Conservation (phyloP, 1,284 basidiomycete genomes). For the Mycosarcoma mackinlayi region DNA sequence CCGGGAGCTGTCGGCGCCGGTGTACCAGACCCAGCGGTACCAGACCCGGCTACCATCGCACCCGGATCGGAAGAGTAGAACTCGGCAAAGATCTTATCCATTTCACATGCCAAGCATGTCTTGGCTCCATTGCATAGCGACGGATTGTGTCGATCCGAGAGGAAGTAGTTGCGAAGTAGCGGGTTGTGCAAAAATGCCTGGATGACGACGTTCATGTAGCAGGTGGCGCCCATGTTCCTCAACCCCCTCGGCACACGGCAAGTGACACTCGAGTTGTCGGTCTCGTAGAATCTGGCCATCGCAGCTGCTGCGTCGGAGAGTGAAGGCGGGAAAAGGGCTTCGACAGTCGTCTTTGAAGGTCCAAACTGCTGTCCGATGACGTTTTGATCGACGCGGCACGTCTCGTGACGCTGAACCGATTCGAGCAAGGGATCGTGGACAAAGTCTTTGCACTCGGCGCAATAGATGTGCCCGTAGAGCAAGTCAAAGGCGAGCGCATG, state of each 20-base stretch:
- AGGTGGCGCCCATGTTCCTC: slow-evolving; percentile 92
- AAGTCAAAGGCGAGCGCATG: slow-evolving; percentile 59
- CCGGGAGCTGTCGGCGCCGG: slow-evolving; percentile 67
- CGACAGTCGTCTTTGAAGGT: slow-evolving; percentile 16
- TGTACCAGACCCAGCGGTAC: slow-evolving; percentile 69
- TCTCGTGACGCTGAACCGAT: slow-evolving; percentile 36
- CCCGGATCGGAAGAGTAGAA: slow-evolving; percentile 63
- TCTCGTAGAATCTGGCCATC: slow-evolving; percentile 27
- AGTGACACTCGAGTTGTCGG: slow-evolving; percentile 22
- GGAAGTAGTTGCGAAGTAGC: slow-evolving; percentile 86
- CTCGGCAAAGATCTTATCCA: slow-evolving; percentile 90
- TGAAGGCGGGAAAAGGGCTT: slow-evolving; percentile 19
- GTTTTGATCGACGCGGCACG: slow-evolving; percentile 22
- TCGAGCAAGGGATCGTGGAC: slow-evolving; percentile 62
- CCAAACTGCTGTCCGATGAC: slow-evolving; percentile 32
- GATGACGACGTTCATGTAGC: slow-evolving; percentile 91
- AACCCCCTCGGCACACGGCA: slow-evolving; percentile 81
- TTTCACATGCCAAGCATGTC: slow-evolving; percentile 90
- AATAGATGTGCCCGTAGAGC: slow-evolving; percentile 62
- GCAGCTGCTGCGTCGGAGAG: neutral
- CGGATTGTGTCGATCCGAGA: slow-evolving; percentile 84
- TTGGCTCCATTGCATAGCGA: slow-evolving; percentile 74
- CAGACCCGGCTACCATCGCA: neutral
- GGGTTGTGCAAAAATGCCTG: slow-evolving; percentile 95
- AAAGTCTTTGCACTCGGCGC: slow-evolving; percentile 60